Base-by-base conservation (phyloP, 1,139 yeast genomes). In the Scheffersomyces titani region DNA sequence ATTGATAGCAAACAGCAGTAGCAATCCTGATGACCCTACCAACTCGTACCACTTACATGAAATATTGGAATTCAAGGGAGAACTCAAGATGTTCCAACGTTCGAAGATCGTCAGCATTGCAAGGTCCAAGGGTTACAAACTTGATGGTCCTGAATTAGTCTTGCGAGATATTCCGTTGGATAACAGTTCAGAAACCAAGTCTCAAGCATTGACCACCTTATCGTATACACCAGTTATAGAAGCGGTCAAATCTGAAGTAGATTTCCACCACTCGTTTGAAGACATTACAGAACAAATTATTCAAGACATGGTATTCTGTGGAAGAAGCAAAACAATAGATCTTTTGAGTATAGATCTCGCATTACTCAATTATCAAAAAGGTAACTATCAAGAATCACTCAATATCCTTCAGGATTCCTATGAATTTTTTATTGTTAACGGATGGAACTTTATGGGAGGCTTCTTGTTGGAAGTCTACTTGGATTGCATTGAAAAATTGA, bases 261-360 rank as follows among this genome's bases (percentile, higher is more conserved):
- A 63, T 1, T 77, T 63, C 58, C 65, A 64, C 51, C 60, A 59
- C 6, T 56, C 60, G 13, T 75, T 74, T 59, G 75, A 81, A 57
- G 59, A 65, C 2, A 61, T 81, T 4, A 86, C 89, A 0, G 79
- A 76, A 48, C 68, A 52, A 36, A 68, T 84, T 0, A 78, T 84
- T 44, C 72, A 74, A 44, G 82, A 83, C 56, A 85, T 83, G 64
- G 76, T 80, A 6, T 64, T 67, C 16, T 79, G 87, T 45, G 77
- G 74, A 18, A 73, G 89, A 59, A 81, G 85, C 11, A 81, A 93
- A 61, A 81, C 92, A 0, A 86, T 90, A 9, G 94, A 90, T 65
- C 78, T 89, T 6, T 74, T 94, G 30, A 87, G 94, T 3, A 84
- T 91, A n/a, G 98, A 94, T 62, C 78, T 92, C 54, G 97, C 97